Evolutionary conservation across 768 basidiomycete species (phyloP).

Genomic region (Flagelloscypha sp.): DNA sequence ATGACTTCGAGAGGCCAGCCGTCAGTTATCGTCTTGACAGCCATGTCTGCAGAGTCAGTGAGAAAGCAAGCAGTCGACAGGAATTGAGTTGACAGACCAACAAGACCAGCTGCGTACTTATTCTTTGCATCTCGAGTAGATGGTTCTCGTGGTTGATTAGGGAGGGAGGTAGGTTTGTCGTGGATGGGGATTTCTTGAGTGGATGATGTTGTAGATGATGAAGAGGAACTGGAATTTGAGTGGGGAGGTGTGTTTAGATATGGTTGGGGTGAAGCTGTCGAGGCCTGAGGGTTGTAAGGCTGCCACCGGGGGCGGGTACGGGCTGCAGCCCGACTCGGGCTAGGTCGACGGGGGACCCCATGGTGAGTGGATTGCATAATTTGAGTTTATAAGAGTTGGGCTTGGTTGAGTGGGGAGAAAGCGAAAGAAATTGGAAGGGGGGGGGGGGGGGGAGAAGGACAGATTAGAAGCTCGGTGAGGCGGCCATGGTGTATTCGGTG

Average conservation of each 20-base stretch:
- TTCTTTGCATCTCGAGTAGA: conserved; percentile 36
- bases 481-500: conserved; percentile 12
- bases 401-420: conserved; percentile 3
- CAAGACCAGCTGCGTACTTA: conserved; percentile 59
- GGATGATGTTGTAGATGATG: conserved; percentile 44
- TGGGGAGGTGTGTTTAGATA: conserved; percentile 54
- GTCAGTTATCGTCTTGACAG: conserved; percentile 67
- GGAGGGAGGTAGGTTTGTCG: conserved; percentile 22
- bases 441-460: neutral
- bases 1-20: conserved; percentile 78
- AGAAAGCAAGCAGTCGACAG: conserved; percentile 5
- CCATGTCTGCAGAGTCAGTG: conserved; percentile 50
- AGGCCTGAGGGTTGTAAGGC: conserved; percentile 48
- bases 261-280: conserved; percentile 27
- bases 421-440: conserved; percentile 1
- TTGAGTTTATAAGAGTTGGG: conserved; percentile 17
- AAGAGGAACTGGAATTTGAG: too few relatives aligned
- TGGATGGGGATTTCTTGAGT: conserved; percentile 23
- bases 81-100: conserved; percentile 44
- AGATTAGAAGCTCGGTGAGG: neutral
- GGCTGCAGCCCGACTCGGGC: conserved; percentile 54
- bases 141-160: conserved; percentile 20
- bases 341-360: conserved; percentile 60
- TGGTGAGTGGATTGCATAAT: conserved; percentile 17
- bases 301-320: conserved; percentile 74